Evolutionary conservation across 768 basidiomycete species (phyloP), one percentile per base, ranked within the genome.

Genomic region (Cubamyces sp.): DNA sequence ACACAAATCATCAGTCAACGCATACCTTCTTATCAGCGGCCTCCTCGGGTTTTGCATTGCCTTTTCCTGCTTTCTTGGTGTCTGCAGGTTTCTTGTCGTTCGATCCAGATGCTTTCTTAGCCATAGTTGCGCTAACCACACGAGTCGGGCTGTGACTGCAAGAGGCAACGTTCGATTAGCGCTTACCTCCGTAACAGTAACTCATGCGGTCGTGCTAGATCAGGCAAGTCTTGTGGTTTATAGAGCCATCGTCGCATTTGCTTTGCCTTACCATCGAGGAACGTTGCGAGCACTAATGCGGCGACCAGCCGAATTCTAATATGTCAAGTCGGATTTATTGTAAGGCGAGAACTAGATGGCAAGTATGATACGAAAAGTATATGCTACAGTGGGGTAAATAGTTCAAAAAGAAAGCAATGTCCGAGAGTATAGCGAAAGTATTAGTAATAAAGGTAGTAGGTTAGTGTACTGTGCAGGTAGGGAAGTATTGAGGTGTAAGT

Each of bases 1-100:
- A 34, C 1, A 11, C 11, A 34, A 9, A 34, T 34, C 34, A 34
- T 34, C 30, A 28, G 39, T 46, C 23, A 23, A 0, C 8, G 16
- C 60, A 18, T 19, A 58, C 60, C 60, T 68, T 66, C 28, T 54
- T 66, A 34, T 61, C 64, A 7, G 18, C 57, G 34, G 52, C 45
- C 43, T 68, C 64, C 5, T 65, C 64, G 50, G 54, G 39, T 47
- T 68, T 64, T 15, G 60, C 60, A 23, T 52, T 54, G 40, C 57
- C 54, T 28, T 64, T 68, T 8, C 57, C 51, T 19, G 43, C 42
- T 14, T 72, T 74, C 68, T 85, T 82, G 72, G 82, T 82, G 46
- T 76, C 75, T 14, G 61, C 69, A 5, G 70, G 26, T 41, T 79
- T 77, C 66, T 74, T 78, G 47, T 76, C 70, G 41, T 62, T 49